Percentiles rank a stretch among this genome's conserved stretches.
Conservation (phyloP, 768 basidiomycete species). For the Cyclocybe cylindracea region DNA sequence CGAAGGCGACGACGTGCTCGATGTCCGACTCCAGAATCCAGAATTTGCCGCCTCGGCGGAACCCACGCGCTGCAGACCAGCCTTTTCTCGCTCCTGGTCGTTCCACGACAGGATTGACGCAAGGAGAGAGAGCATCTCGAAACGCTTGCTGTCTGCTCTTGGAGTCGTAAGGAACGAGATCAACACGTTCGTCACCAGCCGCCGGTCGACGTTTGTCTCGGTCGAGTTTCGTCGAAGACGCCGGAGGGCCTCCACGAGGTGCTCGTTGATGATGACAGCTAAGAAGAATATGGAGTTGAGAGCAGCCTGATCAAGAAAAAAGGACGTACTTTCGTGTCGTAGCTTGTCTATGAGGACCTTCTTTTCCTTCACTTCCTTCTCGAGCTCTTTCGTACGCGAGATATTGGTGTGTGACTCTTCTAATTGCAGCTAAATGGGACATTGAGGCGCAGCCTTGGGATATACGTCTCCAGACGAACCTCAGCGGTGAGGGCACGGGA, state of each 20-base stretch:
- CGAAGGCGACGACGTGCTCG: conserved; percentile 32
- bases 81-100: conserved; percentile 88
- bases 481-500: conserved; percentile 87
- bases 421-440: conserved; percentile 59
- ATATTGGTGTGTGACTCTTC: conserved; percentile 72
- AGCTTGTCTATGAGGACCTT: conserved; percentile 92
- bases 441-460: conserved; percentile 2
- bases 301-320: conserved; percentile 2
- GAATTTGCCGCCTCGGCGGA: conserved; percentile 20
- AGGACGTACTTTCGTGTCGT: conserved; percentile 81
- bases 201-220: conserved; percentile 90
- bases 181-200: conserved; percentile 92
- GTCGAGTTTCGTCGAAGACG: conserved; percentile 84
- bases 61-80: conserved; percentile 71
- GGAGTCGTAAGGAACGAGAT: conserved; percentile 89
- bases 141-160: conserved; percentile 90
- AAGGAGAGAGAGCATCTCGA: conserved; percentile 92
- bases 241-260: conserved; percentile 96
- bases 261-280: conserved; percentile 98
- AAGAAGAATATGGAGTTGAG: conserved; percentile 3
- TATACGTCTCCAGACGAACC: conserved; percentile 39
- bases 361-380: conserved; percentile 95
- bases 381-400: conserved; percentile 67
- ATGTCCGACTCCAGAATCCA: conserved; percentile 46
- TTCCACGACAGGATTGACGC: conserved; percentile 91